Evolutionary conservation across 768 basidiomycete species (phyloP).

Genomic region (Jaapia argillacea): DNA sequence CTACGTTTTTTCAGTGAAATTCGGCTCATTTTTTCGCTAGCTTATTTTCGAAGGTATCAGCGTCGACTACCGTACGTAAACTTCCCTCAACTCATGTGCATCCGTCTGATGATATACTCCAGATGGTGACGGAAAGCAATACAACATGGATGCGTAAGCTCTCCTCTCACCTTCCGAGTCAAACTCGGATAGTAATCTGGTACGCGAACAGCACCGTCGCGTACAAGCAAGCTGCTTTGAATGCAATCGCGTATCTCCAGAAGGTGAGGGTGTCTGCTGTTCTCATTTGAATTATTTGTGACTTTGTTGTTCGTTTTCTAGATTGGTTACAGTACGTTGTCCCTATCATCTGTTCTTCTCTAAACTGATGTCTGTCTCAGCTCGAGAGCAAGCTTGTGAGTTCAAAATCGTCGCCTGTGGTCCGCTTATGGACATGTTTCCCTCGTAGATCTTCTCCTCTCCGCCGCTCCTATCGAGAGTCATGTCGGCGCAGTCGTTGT

Average conservation of each 20-base stretch:
- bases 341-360: neutral
- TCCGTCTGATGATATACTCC: neutral
- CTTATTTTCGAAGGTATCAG: slow-evolving; percentile 70
- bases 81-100: neutral
- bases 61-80: slow-evolving; percentile 58
- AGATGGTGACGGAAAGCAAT: slow-evolving; percentile 70
- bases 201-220: slow-evolving; percentile 46
- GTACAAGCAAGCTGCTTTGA: slow-evolving; percentile 73
- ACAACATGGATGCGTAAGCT: slow-evolving; percentile 66
- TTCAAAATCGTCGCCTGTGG: neutral
- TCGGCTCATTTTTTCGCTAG: slow-evolving; percentile 17
- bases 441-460: slow-evolving; percentile 47
- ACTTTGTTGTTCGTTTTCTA: slow-evolving; percentile 12
- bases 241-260: slow-evolving; percentile 63
- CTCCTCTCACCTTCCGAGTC: neutral
- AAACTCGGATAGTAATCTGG: neutral
- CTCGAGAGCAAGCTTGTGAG: slow-evolving; percentile 69
- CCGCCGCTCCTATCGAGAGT: slow-evolving; percentile 60
- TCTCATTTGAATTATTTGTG: neutral
- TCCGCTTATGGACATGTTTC: neutral
- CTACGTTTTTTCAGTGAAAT: neutral
- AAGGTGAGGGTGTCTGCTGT: slow-evolving; percentile 32
- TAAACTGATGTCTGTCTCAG: slow-evolving; percentile 19
- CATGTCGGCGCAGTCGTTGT: slow-evolving; percentile 58
- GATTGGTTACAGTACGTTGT: slow-evolving; percentile 60